Evolutionary conservation across 768 basidiomycete genomes (phyloP), one percentile per base, ranked within the genome.

Genomic region (Amanita exitialis): DNA sequence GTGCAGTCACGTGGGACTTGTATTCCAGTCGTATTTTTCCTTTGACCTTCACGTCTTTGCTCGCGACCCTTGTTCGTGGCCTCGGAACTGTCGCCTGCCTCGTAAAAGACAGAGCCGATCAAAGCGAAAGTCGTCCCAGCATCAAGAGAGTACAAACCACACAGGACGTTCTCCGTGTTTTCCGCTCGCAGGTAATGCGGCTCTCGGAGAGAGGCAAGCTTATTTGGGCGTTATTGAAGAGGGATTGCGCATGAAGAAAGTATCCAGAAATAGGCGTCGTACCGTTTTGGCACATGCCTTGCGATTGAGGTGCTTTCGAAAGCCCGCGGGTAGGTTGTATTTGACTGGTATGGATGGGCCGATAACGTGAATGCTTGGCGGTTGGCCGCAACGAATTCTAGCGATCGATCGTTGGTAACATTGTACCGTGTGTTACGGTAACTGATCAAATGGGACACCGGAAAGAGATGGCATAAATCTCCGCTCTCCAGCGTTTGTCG

Each of bases 281-380:
- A 35, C 15, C 13, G 30, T 10, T 21, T 46, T 21, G 16, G 18
- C 18, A 38, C 18, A 18, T 8, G 37, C 6, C 18, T 18, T 18
- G 18, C n/a, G 15, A 3, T 27, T 27, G 27, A 27, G 27, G 16
- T 38, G 21, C 12, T n/a, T 9, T 42, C 27, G 12, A 44, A 27
- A 51, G 18, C 49, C 49, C 32, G 49, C 42, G 49, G 49, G 28
- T 32, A 18, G 49, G n/a, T 50, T 16, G 12, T 36, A 12, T n/a
- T 8, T 1, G 13, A 36, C 3, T 41, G 7, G 3, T 25, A 3
- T 47, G 13, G 23, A 12, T 30, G 3, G 28, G 32, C 30, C 12
- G 34, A 10, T 28, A 32, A 49, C 38, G 48, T 38, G 37, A 49
- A 41, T 35, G 34, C 48, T 49, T 32, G 28, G 37, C 28, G 48